These are phyloP conservation scores for Coccinonectria pachysandricola DNA, from an alignment of 2,329 filamentous ascomycete genomes.

Conservation along the genomic window DNA sequence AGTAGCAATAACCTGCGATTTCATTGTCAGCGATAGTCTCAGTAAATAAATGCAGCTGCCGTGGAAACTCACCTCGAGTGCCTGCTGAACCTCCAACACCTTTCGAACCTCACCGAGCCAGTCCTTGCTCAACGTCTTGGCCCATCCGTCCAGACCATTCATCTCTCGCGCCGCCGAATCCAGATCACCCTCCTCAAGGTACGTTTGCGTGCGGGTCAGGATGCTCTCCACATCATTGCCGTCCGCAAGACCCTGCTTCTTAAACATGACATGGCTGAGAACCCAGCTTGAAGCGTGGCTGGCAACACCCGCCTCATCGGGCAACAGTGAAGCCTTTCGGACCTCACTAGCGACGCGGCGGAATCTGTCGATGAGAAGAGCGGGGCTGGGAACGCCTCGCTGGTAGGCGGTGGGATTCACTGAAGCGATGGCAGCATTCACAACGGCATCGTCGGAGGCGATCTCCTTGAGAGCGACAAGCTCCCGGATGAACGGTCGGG, in stretches of 20 bases:
- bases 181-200: conserved; percentile 85
- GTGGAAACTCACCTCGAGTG: conserved; percentile 69
- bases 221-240: conserved; percentile 92
- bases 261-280: conserved; percentile 90
- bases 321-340: conserved; percentile 83
- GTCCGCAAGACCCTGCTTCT: conserved; percentile 75
- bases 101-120: conserved; percentile 87
- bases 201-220: conserved; percentile 76
- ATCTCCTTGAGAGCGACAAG: conserved; percentile 92
- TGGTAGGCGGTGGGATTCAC: conserved; percentile 94
- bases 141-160: conserved; percentile 88
- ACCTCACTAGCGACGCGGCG: conserved; percentile 85
- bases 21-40: conserved; percentile 12
- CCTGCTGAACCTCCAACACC: conserved; percentile 91
- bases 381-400: conserved; percentile 70
- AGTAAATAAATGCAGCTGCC: no score
- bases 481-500: conserved; percentile 82
- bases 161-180: conserved; percentile 90
- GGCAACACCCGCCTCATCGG: conserved; percentile 87
- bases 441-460: conserved; percentile 70
- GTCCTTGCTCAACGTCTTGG: conserved; percentile 86
- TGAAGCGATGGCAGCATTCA: conserved; percentile 89
- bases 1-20: conserved; percentile 66
- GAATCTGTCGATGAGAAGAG: conserved; percentile 92
- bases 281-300: conserved; percentile 86